Percentiles rank a stretch among this genome's conserved stretches.
phyloP scores from a whole-genome alignment of 768 basidiomycete species.

The Leucosporidium creatinivorum region DNA sequence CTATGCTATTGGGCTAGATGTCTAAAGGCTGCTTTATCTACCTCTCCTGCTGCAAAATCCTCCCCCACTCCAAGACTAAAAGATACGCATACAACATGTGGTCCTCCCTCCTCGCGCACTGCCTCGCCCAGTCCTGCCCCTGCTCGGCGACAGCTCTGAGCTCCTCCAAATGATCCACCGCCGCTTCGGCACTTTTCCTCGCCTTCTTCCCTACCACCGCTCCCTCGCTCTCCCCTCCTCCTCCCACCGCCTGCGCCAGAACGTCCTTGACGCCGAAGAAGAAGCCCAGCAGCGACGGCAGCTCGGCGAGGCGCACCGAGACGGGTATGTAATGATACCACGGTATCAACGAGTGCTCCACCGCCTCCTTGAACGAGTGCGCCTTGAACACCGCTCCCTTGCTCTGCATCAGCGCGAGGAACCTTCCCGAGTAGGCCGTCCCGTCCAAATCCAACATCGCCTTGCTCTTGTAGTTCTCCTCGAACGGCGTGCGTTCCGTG shows the following conservation, averaged over 20 bases:
- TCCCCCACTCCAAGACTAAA: slow-evolving; percentile 15
- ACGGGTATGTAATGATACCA: slow-evolving; percentile 21
- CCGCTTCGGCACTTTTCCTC: background rate
- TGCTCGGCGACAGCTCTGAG: background rate
- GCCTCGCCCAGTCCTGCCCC: slow-evolving; percentile 1
- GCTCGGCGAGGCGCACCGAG: background rate
- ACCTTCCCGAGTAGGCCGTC: slow-evolving; percentile 21
- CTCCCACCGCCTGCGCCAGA: background rate
- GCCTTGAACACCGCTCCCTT: slow-evolving; percentile 7
- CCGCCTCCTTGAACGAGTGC: background rate
- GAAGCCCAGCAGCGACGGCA: slow-evolving; percentile 14
- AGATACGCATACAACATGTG: slow-evolving; percentile 6
- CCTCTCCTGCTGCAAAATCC: too few relatives aligned
- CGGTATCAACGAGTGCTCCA: slow-evolving; percentile 10
- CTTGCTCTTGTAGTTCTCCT: slow-evolving; percentile 10
- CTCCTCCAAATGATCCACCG: background rate
- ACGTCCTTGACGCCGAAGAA: slow-evolving; percentile 7
- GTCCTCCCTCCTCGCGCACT: slow-evolving; percentile 17
- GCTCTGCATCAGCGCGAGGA: slow-evolving; percentile 3
- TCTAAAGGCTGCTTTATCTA: too few relatives aligned
- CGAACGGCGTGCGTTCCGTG: background rate
- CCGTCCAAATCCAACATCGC: slow-evolving; percentile 14
- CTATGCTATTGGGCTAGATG: too few relatives aligned
- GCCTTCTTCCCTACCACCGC: slow-evolving; percentile 5
- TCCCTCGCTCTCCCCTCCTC: background rate